Percentiles rank a stretch among this genome's conserved stretches.
These are phyloP conservation scores for Aureobasidium mangrovei DNA, from an alignment of 2,329 filamentous ascomycete species.

Conservation along the genomic window DNA sequence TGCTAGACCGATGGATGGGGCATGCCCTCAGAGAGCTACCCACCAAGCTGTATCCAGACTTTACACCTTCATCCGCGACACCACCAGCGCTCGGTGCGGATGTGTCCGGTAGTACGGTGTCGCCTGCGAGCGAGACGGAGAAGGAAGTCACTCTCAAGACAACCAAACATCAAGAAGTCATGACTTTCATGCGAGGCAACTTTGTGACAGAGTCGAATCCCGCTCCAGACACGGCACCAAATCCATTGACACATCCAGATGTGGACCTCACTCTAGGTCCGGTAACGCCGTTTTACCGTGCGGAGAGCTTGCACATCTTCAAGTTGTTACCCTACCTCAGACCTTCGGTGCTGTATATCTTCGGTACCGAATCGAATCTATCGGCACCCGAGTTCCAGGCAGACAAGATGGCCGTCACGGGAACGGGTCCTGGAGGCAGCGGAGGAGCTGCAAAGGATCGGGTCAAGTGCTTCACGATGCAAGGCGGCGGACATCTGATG, in stretches of 20 bases:
- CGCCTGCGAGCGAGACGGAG: conserved; percentile 19
- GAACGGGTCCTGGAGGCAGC: conserved; percentile 57
- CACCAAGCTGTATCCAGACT: conserved; percentile 48
- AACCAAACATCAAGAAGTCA: conserved; percentile 80
- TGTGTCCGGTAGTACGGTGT: conserved; percentile 16
- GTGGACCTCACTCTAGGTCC: conserved; percentile 27
- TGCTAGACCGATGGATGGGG: conserved; percentile 63
- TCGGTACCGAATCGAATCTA: conserved; percentile 53
- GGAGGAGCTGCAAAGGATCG: conserved; percentile 55
- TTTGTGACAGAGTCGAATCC: conserved; percentile 28
- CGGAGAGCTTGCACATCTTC: conserved; percentile 53
- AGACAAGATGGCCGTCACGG: conserved; percentile 57
- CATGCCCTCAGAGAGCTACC: conserved; percentile 70
- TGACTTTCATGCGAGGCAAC: conserved; percentile 62
- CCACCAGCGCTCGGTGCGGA: conserved; percentile 23
- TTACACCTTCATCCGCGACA: conserved; percentile 17
- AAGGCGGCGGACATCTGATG: conserved; percentile 66
- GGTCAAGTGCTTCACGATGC: conserved; percentile 57
- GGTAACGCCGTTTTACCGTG: conserved; percentile 54
- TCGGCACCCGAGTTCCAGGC: conserved; percentile 42
- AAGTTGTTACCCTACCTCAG: conserved; percentile 50
- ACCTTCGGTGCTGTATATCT: conserved; percentile 60
- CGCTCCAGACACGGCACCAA: conserved; percentile 26
- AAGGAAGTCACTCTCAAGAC: conserved; percentile 64
- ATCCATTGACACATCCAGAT: conserved; percentile 37